These are phyloP conservation scores for Citrus glauca DNA, from an alignment of 345 rosid species.

Conservation along the genomic window DNA sequence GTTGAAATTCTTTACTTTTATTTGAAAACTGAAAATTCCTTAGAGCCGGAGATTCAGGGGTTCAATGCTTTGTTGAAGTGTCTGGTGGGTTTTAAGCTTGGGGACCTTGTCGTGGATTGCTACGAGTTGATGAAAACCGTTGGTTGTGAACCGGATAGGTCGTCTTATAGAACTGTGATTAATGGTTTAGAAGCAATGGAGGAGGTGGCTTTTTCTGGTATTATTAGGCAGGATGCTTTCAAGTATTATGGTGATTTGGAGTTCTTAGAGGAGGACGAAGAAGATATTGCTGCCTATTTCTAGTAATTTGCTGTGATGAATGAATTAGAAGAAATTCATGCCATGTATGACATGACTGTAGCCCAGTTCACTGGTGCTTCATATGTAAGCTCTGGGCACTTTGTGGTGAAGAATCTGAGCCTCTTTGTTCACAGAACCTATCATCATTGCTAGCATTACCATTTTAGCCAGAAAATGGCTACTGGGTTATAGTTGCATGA, in stretches of 20 bases:
- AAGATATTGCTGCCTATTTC: constrained; percentile 11
- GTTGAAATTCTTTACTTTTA: constrained; percentile 35
- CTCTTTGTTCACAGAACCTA: too few relatives aligned
- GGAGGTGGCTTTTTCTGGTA: constrained; percentile 35
- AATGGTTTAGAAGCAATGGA: constrained; percentile 56
- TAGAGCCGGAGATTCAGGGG: constrained; percentile 47
- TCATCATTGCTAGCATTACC: background rate
- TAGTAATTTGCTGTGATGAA: background rate
- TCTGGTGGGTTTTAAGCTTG: constrained; percentile 37
- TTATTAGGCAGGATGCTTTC: constrained; percentile 53
- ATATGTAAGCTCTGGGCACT: too few relatives aligned
- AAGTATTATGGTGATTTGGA: constrained; percentile 57
- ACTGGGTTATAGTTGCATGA: background rate
- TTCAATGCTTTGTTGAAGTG: constrained; percentile 52
- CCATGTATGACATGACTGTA: background rate
- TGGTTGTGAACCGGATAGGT: constrained; percentile 67
- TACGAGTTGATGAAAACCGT: constrained; percentile 52
- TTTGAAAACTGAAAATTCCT: constrained; percentile 41
- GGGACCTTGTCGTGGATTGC: constrained; percentile 51
- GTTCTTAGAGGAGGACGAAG: constrained; percentile 38
- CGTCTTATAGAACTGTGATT: constrained; percentile 49
- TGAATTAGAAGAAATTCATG: background rate
- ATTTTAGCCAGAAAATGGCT: background rate
- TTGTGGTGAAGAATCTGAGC: too few relatives aligned
- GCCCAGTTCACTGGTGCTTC: background rate